Evolutionary conservation across 2,329 filamentous ascomycete species (phyloP).

Genomic region (Penicillium sp.): DNA sequence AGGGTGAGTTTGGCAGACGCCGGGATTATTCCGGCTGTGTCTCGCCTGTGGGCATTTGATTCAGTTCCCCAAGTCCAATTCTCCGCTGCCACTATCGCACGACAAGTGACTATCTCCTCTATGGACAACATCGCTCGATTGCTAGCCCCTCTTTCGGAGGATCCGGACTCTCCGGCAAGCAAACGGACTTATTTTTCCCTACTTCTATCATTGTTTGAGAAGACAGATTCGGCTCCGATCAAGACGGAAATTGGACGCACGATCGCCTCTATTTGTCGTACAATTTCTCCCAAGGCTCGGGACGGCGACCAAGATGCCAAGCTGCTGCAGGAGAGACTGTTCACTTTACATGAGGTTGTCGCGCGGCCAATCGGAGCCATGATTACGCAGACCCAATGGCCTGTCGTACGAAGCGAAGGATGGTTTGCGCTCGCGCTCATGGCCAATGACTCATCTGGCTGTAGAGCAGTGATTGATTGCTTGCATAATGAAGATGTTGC

Average conservation of each 20-base stretch:
- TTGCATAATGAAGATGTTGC: conserved; percentile 32
- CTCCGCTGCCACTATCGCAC: conserved; percentile 37
- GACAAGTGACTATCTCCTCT: conserved; percentile 36
- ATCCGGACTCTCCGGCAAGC: conserved; percentile 24
- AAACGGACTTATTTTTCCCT: conserved; percentile 36
- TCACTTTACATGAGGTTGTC: conserved; percentile 31
- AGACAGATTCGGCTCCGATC: conserved; percentile 40
- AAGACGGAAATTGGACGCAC: conserved; percentile 45
- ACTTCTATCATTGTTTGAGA: conserved; percentile 38
- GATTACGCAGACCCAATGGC: conserved; percentile 43
- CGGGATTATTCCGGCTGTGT: conserved; percentile 35
- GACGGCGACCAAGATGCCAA: conserved; percentile 19
- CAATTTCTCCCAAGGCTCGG: conserved; percentile 26
- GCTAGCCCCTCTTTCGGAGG: conserved; percentile 27
- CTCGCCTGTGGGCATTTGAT: conserved; percentile 37
- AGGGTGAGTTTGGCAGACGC: conserved; percentile 33
- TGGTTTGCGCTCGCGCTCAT: conserved; percentile 47
- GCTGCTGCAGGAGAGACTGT: conserved; percentile 28
- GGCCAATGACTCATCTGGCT: conserved; percentile 32
- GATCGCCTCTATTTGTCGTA: conserved; percentile 41
- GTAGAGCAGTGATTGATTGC: conserved; percentile 29
- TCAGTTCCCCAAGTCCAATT: conserved; percentile 43
- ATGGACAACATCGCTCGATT: conserved; percentile 34
- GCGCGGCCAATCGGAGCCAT: conserved; percentile 39
- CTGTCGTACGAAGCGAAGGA: conserved; percentile 44